Conservation (phyloP, 352 stramenopile genomes). For the Phytophthora foliorum region DNA sequence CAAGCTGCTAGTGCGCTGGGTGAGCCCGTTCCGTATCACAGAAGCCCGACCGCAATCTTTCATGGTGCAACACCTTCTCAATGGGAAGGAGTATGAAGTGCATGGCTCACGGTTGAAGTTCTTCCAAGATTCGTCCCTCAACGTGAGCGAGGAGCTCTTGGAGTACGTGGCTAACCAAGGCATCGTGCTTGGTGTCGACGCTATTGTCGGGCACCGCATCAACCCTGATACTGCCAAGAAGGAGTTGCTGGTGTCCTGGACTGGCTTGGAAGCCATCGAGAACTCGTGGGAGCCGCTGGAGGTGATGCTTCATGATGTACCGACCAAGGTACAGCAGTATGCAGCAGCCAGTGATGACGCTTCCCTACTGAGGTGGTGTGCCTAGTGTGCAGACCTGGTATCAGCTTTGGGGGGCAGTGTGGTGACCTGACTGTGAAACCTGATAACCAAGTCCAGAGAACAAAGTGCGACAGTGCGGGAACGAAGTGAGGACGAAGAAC, state of each 20-base stretch:
- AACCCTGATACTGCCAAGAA: slow-evolving; percentile 4
- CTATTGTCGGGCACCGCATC: slow-evolving; percentile 10
- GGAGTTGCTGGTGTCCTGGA: slow-evolving; percentile 18
- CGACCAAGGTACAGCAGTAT: slow-evolving; percentile 11
- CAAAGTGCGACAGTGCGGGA: too few relatives aligned
- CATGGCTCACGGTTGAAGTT: slow-evolving; percentile 28
- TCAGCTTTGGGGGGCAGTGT: not conserved
- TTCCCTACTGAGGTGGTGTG: not conserved
- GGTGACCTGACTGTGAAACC: slow-evolving; percentile 5
- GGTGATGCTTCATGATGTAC: slow-evolving; percentile 6
- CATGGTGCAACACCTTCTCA: slow-evolving; percentile 26
- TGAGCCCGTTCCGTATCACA: slow-evolving; percentile 18
- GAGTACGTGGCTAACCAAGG: slow-evolving; percentile 26
- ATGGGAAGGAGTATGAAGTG: slow-evolving; percentile 16
- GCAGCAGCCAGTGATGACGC: not conserved
- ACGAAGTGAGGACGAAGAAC: not conserved
- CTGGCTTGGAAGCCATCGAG: slow-evolving; percentile 14
- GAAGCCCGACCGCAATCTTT: slow-evolving; percentile 23
- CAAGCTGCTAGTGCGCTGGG: slow-evolving; percentile 24
- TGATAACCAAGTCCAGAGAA: slow-evolving; percentile 6
- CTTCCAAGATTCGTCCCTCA: slow-evolving; percentile 14
- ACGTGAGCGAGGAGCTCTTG: slow-evolving; percentile 26
- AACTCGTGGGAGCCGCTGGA: slow-evolving; percentile 18
- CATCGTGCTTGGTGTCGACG: slow-evolving; percentile 11
- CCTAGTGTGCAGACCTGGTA: not conserved